Evolutionary conservation across 495 filamentous ascomycete species (phyloP).

Genomic region (Talaromyces proteolyticus): DNA sequence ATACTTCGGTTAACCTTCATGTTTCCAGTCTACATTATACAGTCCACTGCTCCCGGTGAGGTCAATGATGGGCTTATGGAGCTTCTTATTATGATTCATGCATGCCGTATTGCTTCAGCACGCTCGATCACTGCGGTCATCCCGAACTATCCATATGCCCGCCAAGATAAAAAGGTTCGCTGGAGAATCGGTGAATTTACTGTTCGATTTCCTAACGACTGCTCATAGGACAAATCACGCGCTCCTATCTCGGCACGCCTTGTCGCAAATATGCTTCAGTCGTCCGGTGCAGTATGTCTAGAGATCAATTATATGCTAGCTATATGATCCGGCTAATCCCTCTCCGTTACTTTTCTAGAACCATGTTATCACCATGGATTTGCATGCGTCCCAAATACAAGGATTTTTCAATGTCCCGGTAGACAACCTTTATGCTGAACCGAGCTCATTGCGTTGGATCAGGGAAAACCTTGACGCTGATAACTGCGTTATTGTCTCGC

Average conservation of each 20-base stretch:
- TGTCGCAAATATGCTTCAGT: slow-evolving; percentile 29
- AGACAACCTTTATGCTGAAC: slow-evolving; percentile 71
- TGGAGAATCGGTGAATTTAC: background rate
- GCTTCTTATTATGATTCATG: slow-evolving; percentile 77
- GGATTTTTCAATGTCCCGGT: slow-evolving; percentile 90
- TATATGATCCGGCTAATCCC: background rate
- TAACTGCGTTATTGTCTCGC: slow-evolving; percentile 76
- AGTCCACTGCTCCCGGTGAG: slow-evolving; percentile 59
- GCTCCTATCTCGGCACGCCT: slow-evolving; percentile 24
- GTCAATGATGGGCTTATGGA: slow-evolving; percentile 87
- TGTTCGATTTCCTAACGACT: too few species aligned
- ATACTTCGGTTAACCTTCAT: background rate
- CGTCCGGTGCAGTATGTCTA: slow-evolving; percentile 48
- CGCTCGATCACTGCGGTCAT: slow-evolving; percentile 78
- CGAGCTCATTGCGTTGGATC: slow-evolving; percentile 71
- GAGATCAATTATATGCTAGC: background rate
- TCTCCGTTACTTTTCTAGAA: slow-evolving; percentile 42
- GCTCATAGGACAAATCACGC: slow-evolving; percentile 4
- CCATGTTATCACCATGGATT: slow-evolving; percentile 77
- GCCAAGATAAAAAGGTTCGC: slow-evolving; percentile 44
- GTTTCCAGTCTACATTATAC: slow-evolving; percentile 69
- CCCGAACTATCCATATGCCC: slow-evolving; percentile 78
- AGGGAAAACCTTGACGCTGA: slow-evolving; percentile 64
- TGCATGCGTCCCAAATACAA: slow-evolving; percentile 87
- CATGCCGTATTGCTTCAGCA: slow-evolving; percentile 81